phyloP scores from a whole-genome alignment of 140 eudicot genomes.

The Oenanthe javanica region DNA sequence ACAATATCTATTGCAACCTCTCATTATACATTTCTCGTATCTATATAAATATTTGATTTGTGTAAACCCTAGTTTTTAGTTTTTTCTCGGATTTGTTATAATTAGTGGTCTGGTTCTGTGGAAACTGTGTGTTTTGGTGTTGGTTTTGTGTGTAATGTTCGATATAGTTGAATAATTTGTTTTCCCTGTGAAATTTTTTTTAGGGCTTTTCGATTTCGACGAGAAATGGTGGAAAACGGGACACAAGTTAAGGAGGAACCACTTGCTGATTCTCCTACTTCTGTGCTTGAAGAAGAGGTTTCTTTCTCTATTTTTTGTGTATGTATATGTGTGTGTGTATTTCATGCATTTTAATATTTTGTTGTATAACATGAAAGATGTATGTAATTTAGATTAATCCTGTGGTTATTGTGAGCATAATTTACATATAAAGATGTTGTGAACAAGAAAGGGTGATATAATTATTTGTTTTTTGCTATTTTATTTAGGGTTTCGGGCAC shows the following conservation, averaged over 20 bases:
- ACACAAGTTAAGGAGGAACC: conserved; percentile 39
- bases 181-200: conserved; percentile 10
- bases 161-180: neutral
- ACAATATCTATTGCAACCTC: neutral
- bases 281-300: conserved; percentile 91
- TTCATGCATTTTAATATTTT: neutral
- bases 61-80: neutral
- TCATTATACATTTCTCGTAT: neutral
- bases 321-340: neutral
- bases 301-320: neutral
- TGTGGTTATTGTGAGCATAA: neutral
- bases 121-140: neutral
- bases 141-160: neutral
- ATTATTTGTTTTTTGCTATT: neutral
- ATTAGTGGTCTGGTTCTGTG: neutral
- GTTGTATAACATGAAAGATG: neutral
- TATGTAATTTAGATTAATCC: neutral
- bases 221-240: conserved; percentile 42
- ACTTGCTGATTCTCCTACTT: conserved; percentile 70
- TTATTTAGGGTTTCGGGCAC: neutral
- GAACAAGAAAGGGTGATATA: neutral
- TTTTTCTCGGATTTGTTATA: neutral
- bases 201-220: neutral
- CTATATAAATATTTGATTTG: neutral
- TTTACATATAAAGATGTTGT: neutral